Percentiles rank a stretch among this genome's conserved stretches.
Conservation (phyloP, 2,329 filamentous ascomycete genomes). For the Mycocentrospora acerina region DNA sequence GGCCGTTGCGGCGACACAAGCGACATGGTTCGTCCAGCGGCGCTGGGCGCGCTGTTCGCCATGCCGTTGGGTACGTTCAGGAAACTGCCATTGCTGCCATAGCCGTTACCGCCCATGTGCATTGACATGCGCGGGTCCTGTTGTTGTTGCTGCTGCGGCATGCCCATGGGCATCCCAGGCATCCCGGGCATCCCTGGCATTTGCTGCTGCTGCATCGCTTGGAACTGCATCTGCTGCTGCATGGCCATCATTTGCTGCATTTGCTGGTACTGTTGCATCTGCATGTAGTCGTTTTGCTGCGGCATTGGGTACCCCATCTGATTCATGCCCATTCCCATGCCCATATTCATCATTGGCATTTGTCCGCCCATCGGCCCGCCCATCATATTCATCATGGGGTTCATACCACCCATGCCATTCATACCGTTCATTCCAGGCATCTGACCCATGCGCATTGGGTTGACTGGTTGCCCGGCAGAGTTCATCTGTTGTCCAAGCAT, state of each 20-base stretch:
- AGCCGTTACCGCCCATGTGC: conserved; percentile 23
- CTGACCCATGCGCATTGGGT: conserved; percentile 28
- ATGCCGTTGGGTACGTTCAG: conserved; percentile 26
- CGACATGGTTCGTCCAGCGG: conserved; percentile 50
- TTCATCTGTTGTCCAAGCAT: conserved; percentile 39
- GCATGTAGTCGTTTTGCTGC: conserved; percentile 72
- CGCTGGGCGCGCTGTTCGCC: conserved; percentile 22
- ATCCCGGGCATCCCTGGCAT: conserved; percentile 13
- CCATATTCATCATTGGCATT: conserved; percentile 22
- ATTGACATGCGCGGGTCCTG: conserved; percentile 26
- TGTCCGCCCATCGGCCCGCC: conserved; percentile 18
- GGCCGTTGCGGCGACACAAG: conserved; percentile 51
- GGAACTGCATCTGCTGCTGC: conserved; percentile 46
- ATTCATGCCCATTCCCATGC: conserved; percentile 32
- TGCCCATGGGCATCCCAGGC: conserved; percentile 23
- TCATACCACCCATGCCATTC: conserved; percentile 16
- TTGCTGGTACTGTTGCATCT: conserved; percentile 83
- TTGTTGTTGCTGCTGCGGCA: conserved; percentile 34
- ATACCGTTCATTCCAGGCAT: conserved; percentile 19
- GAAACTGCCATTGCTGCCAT: conserved; percentile 26
- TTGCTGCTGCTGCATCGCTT: conserved; percentile 34
- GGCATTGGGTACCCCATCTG: conserved; percentile 61
- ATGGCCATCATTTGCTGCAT: conserved; percentile 39
- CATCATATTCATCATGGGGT: conserved; percentile 31
- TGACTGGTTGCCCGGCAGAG: conserved; percentile 17